Percentiles rank a stretch among this genome's conserved stretches.
These are phyloP conservation scores for Xeromyces bisporus DNA, from an alignment of 495 filamentous ascomycete genomes.

Conservation along the genomic window DNA sequence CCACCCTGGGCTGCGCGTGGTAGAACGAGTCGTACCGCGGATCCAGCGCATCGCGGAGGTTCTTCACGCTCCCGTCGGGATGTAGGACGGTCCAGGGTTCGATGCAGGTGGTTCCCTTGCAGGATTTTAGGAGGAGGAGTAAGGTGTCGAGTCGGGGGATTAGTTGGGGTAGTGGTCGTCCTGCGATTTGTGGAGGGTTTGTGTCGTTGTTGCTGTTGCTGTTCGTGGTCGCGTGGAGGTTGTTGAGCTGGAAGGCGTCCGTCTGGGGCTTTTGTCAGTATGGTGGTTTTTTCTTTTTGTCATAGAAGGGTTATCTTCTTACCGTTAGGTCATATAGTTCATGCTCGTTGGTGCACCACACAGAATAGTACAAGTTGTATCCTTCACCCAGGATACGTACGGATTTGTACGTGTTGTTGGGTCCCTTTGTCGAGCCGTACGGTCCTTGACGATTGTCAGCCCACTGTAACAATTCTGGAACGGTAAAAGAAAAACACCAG, in stretches of 20 bases:
- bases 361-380: slow-evolving; percentile 46
- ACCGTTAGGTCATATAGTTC: slow-evolving; percentile 47
- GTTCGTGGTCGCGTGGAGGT: slow-evolving; percentile 29
- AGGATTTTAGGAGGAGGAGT: slow-evolving; percentile 48
- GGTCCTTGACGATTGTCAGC: too few species aligned
- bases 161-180: slow-evolving; percentile 26
- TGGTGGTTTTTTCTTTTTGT: neutral
- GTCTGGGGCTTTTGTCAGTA: slow-evolving; percentile 16
- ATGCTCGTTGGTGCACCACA: slow-evolving; percentile 49
- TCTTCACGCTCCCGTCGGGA: slow-evolving; percentile 24
- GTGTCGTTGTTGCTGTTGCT: slow-evolving; percentile 4
- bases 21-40: slow-evolving; percentile 41
- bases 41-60: slow-evolving; percentile 24
- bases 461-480: too few species aligned
- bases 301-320: neutral
- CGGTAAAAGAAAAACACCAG: neutral
- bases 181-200: slow-evolving; percentile 16
- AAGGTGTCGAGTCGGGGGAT: slow-evolving; percentile 40
- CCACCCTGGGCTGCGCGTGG: slow-evolving; percentile 28
- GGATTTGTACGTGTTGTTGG: slow-evolving; percentile 50
- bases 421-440: slow-evolving; percentile 5
- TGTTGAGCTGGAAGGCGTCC: slow-evolving; percentile 43
- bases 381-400: slow-evolving; percentile 34
- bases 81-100: slow-evolving; percentile 44
- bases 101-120: slow-evolving; percentile 37